A percentile compares a stretch with the other conserved stretches of the same genome.
Evolutionary conservation across 1,284 basidiomycete genomes (phyloP).

Genomic region (Microbotryum lychnidis-dioicae): DNA sequence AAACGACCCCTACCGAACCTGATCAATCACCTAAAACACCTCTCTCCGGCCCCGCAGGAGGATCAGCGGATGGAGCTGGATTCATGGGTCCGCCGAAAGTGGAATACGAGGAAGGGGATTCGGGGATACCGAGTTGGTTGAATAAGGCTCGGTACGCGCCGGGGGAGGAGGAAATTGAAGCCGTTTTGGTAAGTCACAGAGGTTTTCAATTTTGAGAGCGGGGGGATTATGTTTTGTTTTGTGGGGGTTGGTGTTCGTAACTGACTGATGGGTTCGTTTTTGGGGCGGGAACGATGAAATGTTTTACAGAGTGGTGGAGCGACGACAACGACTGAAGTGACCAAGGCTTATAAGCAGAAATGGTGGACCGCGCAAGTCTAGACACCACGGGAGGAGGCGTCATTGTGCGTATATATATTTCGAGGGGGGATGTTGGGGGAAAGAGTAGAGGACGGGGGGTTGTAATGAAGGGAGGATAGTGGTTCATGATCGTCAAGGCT

Average conservation of each 20-base stretch:
- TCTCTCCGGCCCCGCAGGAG: background rate
- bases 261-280: background rate
- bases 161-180: slow-evolving; percentile 21
- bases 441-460: too few species aligned
- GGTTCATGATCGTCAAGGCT: too few species aligned
- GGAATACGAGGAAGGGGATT: slow-evolving; percentile 15
- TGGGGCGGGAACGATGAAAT: background rate
- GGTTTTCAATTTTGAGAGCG: too few species aligned
- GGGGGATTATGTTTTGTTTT: background rate
- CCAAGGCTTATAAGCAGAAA: slow-evolving; percentile 16
- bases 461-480: too few species aligned
- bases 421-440: too few species aligned
- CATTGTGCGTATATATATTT: too few species aligned
- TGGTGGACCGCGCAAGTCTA: slow-evolving; percentile 29
- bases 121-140: slow-evolving; percentile 14
- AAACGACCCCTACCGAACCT: slow-evolving; percentile 7
- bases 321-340: slow-evolving; percentile 8
- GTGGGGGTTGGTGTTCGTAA: background rate
- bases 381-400: background rate
- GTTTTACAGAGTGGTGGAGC: slow-evolving; percentile 10
- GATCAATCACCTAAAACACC: background rate
- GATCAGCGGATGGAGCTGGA: background rate
- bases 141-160: slow-evolving; percentile 14
- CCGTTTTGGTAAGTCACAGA: slow-evolving; percentile 19
- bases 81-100: background rate